phyloP scores from a whole-genome alignment of 2,329 filamentous ascomycete genomes.

The Epichloe elymi region DNA sequence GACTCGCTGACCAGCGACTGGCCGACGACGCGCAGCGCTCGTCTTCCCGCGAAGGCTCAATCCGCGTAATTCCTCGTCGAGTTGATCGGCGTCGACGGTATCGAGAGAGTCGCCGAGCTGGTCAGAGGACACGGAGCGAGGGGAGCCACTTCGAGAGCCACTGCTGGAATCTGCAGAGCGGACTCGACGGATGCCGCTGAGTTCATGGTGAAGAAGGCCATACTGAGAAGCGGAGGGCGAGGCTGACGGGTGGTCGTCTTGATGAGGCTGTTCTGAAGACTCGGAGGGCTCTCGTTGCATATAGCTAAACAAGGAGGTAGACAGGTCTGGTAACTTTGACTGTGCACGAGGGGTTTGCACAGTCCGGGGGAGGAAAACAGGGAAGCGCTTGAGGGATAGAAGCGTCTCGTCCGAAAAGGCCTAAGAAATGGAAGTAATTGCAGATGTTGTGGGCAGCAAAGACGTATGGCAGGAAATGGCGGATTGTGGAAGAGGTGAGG shows the following conservation, averaged over 20 bases:
- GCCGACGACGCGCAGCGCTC: slow-evolving; percentile 15
- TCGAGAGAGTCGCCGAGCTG: slow-evolving; percentile 13
- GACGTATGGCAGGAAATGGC: neutral
- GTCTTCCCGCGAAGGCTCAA: slow-evolving; percentile 29
- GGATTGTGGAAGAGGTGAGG: neutral
- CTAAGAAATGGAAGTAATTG: neutral
- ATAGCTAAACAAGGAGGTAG: slow-evolving; percentile 35
- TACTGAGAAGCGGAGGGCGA: slow-evolving; percentile 33
- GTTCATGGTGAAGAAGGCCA: slow-evolving; percentile 38
- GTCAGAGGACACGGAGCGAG: slow-evolving; percentile 20
- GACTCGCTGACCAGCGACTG: slow-evolving; percentile 38
- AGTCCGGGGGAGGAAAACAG: slow-evolving; percentile 23
- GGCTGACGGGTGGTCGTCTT: slow-evolving; percentile 22
- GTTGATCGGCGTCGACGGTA: slow-evolving; percentile 17
- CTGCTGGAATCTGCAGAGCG: slow-evolving; percentile 10
- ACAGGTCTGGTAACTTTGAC: slow-evolving; percentile 23
- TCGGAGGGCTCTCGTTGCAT: slow-evolving; percentile 48
- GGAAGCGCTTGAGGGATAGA: neutral
- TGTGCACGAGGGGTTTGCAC: slow-evolving; percentile 40
- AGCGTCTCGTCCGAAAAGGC: neutral
- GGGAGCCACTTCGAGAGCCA: slow-evolving; percentile 23
- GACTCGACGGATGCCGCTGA: slow-evolving; percentile 23
- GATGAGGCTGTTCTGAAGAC: slow-evolving; percentile 29
- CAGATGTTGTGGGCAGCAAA: neutral
- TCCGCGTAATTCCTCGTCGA: slow-evolving; percentile 39